A percentile compares a stretch with the other conserved stretches of the same genome.
Evolutionary conservation across 768 basidiomycete species (phyloP).

Genomic region (Lentinula sp.): DNA sequence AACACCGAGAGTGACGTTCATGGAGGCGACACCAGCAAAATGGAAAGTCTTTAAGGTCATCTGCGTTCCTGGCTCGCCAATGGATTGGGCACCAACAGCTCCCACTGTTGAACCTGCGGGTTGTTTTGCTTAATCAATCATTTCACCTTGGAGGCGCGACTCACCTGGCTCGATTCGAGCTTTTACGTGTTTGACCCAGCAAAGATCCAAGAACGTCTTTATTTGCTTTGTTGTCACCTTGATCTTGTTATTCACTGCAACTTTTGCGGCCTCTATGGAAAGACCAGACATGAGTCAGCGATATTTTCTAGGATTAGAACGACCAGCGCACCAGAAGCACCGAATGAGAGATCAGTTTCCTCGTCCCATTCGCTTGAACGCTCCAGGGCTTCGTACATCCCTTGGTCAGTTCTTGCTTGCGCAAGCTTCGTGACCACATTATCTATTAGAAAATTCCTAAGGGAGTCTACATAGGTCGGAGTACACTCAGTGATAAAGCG

Average conservation of each 20-base stretch:
- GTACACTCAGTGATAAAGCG: constrained; percentile 70
- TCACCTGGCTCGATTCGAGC: constrained; percentile 94
- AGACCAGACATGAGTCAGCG: not conserved
- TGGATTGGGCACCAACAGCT: constrained; percentile 97
- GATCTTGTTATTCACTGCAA: constrained; percentile 80
- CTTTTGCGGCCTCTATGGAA: constrained; percentile 52
- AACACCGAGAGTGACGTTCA: constrained; percentile 99
- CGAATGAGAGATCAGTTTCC: constrained; percentile 69
- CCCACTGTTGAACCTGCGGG: constrained; percentile 88
- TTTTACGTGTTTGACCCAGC: constrained; percentile 88
- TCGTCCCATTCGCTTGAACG: constrained; percentile 72
- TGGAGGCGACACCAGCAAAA: constrained; percentile 98
- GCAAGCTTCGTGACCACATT: constrained; percentile 64
- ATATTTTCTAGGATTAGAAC: not conserved
- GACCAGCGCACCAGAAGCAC: constrained; percentile 50
- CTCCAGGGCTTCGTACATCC: constrained; percentile 81
- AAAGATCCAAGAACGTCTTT: constrained; percentile 73
- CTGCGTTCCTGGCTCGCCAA: constrained; percentile 98
- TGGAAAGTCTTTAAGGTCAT: constrained; percentile 99
- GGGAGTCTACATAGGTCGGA: constrained; percentile 57
- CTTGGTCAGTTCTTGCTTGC: constrained; percentile 58
- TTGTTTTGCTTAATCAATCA: not conserved
- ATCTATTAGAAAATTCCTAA: constrained; percentile 65
- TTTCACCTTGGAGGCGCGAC: not conserved
- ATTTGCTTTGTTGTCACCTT: constrained; percentile 87